Percentiles rank a stretch among this genome's conserved stretches.
Conservation (phyloP, 805 yeast species). For the Tetrapisispora nanseiensis region DNA sequence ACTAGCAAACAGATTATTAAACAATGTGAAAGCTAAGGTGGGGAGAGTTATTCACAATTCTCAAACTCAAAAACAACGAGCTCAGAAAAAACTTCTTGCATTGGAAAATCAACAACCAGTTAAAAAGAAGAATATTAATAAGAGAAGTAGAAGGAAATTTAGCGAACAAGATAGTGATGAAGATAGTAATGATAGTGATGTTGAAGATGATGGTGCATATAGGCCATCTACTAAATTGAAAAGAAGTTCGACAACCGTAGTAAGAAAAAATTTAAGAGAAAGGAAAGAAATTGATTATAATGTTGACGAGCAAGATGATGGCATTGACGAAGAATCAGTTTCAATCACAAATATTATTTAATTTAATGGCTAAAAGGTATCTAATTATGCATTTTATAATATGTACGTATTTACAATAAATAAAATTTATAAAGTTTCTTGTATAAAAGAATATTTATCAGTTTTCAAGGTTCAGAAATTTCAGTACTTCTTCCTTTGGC, state of each 20-base stretch:
- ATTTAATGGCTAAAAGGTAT: conserved; percentile 1
- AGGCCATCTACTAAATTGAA: conserved; percentile 10
- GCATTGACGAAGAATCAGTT: conserved; percentile 21
- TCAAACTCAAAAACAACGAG: conserved; percentile 25
- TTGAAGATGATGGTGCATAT: conserved; percentile 16
- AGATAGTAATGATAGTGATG: conserved; percentile 14
- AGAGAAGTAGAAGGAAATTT: conserved; percentile 4
- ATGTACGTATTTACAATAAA: conserved; percentile 2
- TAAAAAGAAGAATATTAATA: conserved; percentile 8
- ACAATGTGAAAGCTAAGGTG: conserved; percentile 28
- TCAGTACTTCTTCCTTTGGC: conserved; percentile 56
- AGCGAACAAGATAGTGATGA: conserved; percentile 6
- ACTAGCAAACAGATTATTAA: conserved; percentile 31
- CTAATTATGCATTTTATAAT: conserved; percentile 1
- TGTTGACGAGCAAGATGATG: conserved; percentile 31
- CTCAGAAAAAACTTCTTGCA: conserved; percentile 22
- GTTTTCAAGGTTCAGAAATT: conserved; percentile 39
- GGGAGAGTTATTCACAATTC: conserved; percentile 21
- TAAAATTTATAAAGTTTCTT: neutral
- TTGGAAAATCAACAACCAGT: conserved; percentile 13
- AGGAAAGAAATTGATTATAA: conserved; percentile 29
- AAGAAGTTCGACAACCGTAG: conserved; percentile 13
- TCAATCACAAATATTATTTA: conserved; percentile 1
- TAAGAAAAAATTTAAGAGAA: conserved; percentile 35
- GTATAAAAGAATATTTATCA: neutral